Conservation (phyloP, 2,329 filamentous ascomycete species). For the Xylaria sp. region DNA sequence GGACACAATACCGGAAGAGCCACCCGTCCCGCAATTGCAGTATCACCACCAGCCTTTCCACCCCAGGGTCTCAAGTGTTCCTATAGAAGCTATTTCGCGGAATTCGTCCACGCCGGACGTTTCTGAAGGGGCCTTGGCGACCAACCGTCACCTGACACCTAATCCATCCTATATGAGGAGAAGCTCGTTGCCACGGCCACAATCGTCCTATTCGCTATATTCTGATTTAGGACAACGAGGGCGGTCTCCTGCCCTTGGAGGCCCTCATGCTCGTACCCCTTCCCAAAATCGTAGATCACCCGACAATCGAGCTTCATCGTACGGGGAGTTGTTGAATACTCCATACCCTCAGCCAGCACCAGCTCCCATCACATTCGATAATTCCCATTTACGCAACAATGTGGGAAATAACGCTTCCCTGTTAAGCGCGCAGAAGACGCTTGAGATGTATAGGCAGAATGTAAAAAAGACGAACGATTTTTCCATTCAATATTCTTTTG, state of each 20-base stretch:
- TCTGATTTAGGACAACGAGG: conserved; percentile 75
- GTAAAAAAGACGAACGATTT: conserved; percentile 96
- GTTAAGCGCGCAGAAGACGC: conserved; percentile 88
- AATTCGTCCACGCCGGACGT: conserved; percentile 63
- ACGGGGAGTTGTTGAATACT: conserved; percentile 69
- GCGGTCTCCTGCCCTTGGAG: conserved; percentile 64
- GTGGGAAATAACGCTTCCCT: conserved; percentile 92
- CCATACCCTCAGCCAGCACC: conserved; percentile 83
- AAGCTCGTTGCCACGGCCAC: conserved; percentile 72
- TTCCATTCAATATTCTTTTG: conserved; percentile 94
- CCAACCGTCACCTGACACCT: conserved; percentile 72
- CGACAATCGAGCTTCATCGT: conserved; percentile 63
- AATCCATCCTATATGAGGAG: conserved; percentile 64
- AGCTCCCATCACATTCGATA: conserved; percentile 77
- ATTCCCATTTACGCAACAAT: conserved; percentile 78
- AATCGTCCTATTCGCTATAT: conserved; percentile 78
- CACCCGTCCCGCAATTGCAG: conserved; percentile 66
- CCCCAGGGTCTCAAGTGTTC: conserved; percentile 55
- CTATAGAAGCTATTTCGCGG: conserved; percentile 54
- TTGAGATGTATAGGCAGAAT: conserved; percentile 97
- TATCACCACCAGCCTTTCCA: conserved; percentile 66
- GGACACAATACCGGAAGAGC: conserved; percentile 53
- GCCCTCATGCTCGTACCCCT: conserved; percentile 56
- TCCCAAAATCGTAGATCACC: conserved; percentile 67
- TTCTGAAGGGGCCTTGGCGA: conserved; percentile 59